Base-by-base conservation (phyloP, 176 grass and related monocot species). In the Cenchrus americanus region DNA sequence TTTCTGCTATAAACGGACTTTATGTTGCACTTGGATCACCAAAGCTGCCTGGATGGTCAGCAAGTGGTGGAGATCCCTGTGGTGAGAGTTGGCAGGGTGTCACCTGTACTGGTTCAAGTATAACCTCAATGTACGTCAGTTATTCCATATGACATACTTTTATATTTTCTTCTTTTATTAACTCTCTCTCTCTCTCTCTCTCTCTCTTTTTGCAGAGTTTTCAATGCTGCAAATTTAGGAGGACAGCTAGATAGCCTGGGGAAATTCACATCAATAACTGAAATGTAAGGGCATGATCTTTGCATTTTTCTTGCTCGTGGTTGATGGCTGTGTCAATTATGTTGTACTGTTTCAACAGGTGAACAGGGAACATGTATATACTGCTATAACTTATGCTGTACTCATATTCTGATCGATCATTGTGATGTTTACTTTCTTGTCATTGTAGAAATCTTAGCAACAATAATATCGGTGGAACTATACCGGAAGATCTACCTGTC, bases 1-100 rank as follows among this genome's bases (percentile, higher is more conserved):
- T 98, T 90, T 84, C 92, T 90, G 93, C 96, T 84, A 93, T 98
- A 92, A 95, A 95, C 84, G 88, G 72, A 59, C 58, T 98, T 49
- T 98, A 93, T 82, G 37, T 57, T 50, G 76, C 85, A 81, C 86
- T 98, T 83, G 91, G 85, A 81, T 93, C 87, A 3, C 96, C 96
- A 23, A 75, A 71, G 82, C 85, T 98, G 68, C 86, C 96, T 70
- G 91, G 89, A 87, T 98, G 96, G 96, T 85, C 62, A 57, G 65
- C 82, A 37, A 80, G 66, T 85, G 96, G 69, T 80, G 96, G 96
- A 90, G 96, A 95, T 81, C 96, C 96, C 82, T 98, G 96, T 23
- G 86, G 73, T 72, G 93, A 98, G 41, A 21, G 41, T 55, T 98
- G 96, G 96, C 93, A 98, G 89, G 96, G 96, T 6, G 87, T 98